Evolutionary conservation across 768 basidiomycete genomes (phyloP).

Genomic region (Collybiopsis confluens): DNA sequence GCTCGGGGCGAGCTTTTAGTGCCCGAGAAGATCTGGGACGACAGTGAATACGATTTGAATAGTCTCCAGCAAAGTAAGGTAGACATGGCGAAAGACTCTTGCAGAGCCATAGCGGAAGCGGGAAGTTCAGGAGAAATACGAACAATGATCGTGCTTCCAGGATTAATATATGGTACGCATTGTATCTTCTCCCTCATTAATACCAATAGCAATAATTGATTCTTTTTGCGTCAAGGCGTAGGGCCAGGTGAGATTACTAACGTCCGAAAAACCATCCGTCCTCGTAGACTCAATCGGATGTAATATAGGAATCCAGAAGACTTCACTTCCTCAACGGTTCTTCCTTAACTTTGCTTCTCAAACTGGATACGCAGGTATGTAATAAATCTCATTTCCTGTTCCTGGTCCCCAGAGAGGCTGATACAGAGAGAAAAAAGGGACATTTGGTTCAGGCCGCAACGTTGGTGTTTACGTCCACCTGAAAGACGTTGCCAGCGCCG

Average conservation of each 20-base stretch:
- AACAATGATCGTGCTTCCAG: conserved; percentile 39
- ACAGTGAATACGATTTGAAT: conserved; percentile 31
- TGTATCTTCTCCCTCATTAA: neutral
- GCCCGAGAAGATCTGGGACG: conserved; percentile 27
- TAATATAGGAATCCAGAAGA: conserved; percentile 30
- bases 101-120: conserved; percentile 32
- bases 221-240: conserved; percentile 20
- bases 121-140: conserved; percentile 37
- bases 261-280: too few relatives aligned
- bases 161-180: conserved; percentile 29
- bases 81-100: conserved; percentile 17
- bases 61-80: conserved; percentile 15
- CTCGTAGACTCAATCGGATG: neutral
- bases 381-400: neutral
- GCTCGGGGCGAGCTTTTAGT: conserved; percentile 32
- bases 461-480: conserved; percentile 35
- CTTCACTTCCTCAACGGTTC: conserved; percentile 30
- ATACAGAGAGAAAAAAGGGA: too few relatives aligned
- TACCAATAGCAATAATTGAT: neutral
- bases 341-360: conserved; percentile 29
- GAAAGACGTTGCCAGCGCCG: conserved; percentile 31
- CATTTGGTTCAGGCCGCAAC: conserved; percentile 38
- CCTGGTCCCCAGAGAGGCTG: neutral
- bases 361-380: conserved; percentile 26
- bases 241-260: conserved; percentile 29